A percentile compares a stretch with the other conserved stretches of the same genome.
Evolutionary conservation across 495 filamentous ascomycete species (phyloP).

Genomic region (Aspergillus cristatus): DNA sequence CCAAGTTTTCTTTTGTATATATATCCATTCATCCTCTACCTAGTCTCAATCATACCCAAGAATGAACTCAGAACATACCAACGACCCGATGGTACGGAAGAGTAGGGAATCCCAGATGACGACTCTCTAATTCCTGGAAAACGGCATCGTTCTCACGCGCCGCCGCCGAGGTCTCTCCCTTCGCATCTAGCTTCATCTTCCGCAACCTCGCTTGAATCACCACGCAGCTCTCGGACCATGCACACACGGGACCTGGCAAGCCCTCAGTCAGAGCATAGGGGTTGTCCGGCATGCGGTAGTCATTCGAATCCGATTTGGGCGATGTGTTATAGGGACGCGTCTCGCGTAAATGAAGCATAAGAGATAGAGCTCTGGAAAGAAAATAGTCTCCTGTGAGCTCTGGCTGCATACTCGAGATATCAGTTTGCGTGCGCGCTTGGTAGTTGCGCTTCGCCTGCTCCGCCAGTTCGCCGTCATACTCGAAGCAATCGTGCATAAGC

Average conservation of each 20-base stretch:
- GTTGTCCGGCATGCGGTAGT: slow-evolving; percentile 37
- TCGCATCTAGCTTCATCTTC: slow-evolving; percentile 22
- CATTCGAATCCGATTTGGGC: slow-evolving; percentile 7
- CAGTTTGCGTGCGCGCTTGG: slow-evolving; percentile 6
- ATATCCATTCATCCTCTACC: no score
- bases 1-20: no score
- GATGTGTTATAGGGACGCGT: slow-evolving; percentile 29
- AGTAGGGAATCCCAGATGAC: slow-evolving; percentile 17
- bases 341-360: slow-evolving; percentile 32
- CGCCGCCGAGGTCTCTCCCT: slow-evolving; percentile 3
- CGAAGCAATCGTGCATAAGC: slow-evolving; percentile 25
- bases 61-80: slow-evolving; percentile 5
- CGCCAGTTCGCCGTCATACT: slow-evolving; percentile 15
- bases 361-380: slow-evolving; percentile 31
- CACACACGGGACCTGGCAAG: slow-evolving; percentile 36
- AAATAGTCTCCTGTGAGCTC: slow-evolving; percentile 29
- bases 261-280: slow-evolving; percentile 38
- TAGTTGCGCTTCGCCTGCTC: slow-evolving; percentile 17
- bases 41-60: background rate
- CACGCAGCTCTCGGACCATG: slow-evolving; percentile 37
- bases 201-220: slow-evolving; percentile 26
- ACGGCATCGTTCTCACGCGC: slow-evolving; percentile 6
- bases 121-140: slow-evolving; percentile 4
- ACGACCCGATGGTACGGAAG: slow-evolving; percentile 13
- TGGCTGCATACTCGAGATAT: slow-evolving; percentile 1